phyloP scores from a whole-genome alignment of 352 stramenopile genomes.

The Phytopythium mirpurense region DNA sequence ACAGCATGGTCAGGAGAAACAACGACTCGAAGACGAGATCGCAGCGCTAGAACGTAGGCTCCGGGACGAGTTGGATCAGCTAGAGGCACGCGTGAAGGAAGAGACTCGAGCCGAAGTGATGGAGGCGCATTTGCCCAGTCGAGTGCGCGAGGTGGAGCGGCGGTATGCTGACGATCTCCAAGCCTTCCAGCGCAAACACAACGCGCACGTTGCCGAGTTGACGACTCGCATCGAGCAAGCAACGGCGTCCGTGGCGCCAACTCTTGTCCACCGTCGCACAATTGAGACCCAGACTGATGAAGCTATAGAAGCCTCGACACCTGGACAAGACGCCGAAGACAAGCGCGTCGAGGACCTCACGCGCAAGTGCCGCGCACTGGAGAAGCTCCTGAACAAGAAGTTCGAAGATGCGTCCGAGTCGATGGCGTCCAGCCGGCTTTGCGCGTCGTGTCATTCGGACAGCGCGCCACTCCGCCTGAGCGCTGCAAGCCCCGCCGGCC shows the following conservation, averaged over 20 bases:
- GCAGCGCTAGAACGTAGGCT: not conserved
- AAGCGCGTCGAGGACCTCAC: constrained; percentile 34
- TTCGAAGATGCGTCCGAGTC: constrained; percentile 34
- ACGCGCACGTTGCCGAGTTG: constrained; percentile 19
- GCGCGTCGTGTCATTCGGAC: constrained; percentile 25
- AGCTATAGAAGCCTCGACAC: not conserved
- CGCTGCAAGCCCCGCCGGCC: no score
- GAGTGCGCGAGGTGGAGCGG: constrained; percentile 9
- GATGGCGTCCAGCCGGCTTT: constrained; percentile 13
- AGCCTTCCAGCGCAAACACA: constrained; percentile 15
- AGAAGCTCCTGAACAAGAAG: constrained; percentile 53
- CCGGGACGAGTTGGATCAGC: not conserved
- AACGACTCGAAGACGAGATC: not conserved
- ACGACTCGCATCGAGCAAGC: constrained; percentile 11
- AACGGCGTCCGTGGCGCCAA: constrained; percentile 5
- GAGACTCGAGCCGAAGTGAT: not conserved
- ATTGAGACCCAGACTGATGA: constrained; percentile 20
- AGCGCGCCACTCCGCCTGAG: constrained; percentile 3
- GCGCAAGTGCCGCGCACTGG: constrained; percentile 40
- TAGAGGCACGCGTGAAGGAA: not conserved
- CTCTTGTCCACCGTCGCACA: not conserved
- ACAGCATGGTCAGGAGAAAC: not conserved
- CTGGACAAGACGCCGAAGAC: constrained; percentile 6
- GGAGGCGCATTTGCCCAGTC: not conserved
- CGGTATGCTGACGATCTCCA: constrained; percentile 14